Evolutionary conservation across 2,329 filamentous ascomycete genomes (phyloP).

Genomic region (Meredithiella fracta): DNA sequence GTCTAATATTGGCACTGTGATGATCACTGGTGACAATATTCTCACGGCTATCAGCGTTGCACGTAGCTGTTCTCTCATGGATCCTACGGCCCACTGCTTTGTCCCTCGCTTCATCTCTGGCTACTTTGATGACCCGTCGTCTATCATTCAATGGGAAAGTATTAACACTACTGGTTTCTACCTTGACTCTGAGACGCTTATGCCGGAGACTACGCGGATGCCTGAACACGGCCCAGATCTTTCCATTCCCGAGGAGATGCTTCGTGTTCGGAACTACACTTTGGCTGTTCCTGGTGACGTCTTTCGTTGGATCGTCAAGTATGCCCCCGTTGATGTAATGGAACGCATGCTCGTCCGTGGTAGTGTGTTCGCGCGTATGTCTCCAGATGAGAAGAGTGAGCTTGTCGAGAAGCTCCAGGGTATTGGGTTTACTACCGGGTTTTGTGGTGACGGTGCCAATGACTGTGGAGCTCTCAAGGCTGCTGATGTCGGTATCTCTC

Average conservation of each 20-base stretch:
- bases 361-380: conserved; percentile 96
- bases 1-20: conserved; percentile 75
- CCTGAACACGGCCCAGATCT: conserved; percentile 52
- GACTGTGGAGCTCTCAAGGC: conserved; percentile 95
- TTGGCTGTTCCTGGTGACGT: conserved; percentile 83
- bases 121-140: conserved; percentile 23
- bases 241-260: conserved; percentile 71
- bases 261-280: conserved; percentile 69
- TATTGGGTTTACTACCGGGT: conserved; percentile 87
- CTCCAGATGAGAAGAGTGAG: conserved; percentile 95
- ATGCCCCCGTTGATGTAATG: conserved; percentile 62
- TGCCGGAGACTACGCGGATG: conserved; percentile 48
- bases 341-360: conserved; percentile 77
- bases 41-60: conserved; percentile 92
- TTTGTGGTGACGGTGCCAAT: conserved; percentile 94
- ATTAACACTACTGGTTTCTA: conserved; percentile 60
- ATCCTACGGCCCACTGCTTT: conserved; percentile 73
- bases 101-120: conserved; percentile 75
- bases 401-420: conserved; percentile 92
- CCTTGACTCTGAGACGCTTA: conserved; percentile 63
- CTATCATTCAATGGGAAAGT: conserved; percentile 74
- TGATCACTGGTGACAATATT: conserved; percentile 98
- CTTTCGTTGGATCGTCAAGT: conserved; percentile 93
- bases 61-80: conserved; percentile 71
- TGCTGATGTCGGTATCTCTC: conserved; percentile 89